Evolutionary conservation across 768 basidiomycete genomes (phyloP).

Genomic region (Lactarius deliciosus): DNA sequence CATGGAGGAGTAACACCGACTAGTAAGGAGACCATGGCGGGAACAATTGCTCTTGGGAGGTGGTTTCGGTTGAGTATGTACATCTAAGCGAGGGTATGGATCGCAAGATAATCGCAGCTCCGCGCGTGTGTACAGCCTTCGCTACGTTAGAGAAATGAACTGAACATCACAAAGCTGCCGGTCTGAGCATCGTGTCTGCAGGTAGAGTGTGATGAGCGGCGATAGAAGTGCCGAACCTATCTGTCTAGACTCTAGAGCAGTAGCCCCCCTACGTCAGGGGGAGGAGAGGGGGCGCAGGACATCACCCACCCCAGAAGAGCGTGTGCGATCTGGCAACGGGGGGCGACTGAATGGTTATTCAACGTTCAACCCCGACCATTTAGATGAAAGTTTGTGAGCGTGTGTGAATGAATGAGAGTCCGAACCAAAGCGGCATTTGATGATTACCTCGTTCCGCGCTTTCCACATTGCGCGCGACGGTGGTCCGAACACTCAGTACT

Average conservation of each 20-base stretch:
- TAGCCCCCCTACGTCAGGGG: not conserved
- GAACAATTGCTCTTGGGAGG: not conserved
- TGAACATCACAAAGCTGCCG: not conserved
- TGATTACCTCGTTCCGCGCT: not conserved
- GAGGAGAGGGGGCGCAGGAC: not conserved
- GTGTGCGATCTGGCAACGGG: not conserved
- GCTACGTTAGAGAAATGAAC: not conserved
- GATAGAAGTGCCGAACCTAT: not conserved
- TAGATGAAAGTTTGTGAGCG: not conserved
- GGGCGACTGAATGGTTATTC: not conserved
- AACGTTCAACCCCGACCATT: not conserved
- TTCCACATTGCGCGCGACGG: not conserved
- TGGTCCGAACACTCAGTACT: not conserved
- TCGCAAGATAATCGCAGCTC: not conserved
- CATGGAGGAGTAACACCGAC: not conserved
- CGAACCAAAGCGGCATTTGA: not conserved
- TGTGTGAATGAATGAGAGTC: not conserved
- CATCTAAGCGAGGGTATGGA: not conserved
- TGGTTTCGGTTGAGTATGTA: not conserved
- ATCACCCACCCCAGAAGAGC: constrained; percentile 1
- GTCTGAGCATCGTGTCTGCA: not conserved
- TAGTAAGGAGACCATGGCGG: not conserved
- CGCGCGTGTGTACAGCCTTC: constrained; percentile 1
- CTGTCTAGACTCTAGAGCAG: not conserved
- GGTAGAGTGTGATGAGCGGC: not conserved